Evolutionary conservation across 805 yeast species (phyloP).

Genomic region (Candida piceae): DNA sequence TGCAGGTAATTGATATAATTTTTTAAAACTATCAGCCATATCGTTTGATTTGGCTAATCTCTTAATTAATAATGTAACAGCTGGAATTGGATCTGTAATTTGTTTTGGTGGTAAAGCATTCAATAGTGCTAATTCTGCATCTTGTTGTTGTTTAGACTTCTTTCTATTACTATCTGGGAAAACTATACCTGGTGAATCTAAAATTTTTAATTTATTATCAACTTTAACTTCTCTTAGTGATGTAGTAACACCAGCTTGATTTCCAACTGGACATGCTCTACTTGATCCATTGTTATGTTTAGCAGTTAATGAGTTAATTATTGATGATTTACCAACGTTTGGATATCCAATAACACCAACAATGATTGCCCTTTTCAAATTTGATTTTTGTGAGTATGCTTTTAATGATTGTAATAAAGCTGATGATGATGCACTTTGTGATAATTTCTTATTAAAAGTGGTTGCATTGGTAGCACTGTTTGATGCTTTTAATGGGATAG

Average conservation of each 20-base stretch:
- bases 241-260: slow-evolving; percentile 96
- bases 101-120: slow-evolving; percentile 88
- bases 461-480: slow-evolving; percentile 65
- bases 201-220: slow-evolving; percentile 79
- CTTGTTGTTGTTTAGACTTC: slow-evolving; percentile 51
- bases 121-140: slow-evolving; percentile 82
- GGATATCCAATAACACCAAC: slow-evolving; percentile 98
- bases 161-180: slow-evolving; percentile 59
- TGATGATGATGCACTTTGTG: slow-evolving; percentile 66
- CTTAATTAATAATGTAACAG: slow-evolving; percentile 71
- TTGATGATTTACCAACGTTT: slow-evolving; percentile 93
- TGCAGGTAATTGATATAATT: slow-evolving; percentile 75
- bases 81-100: slow-evolving; percentile 78
- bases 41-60: slow-evolving; percentile 67
- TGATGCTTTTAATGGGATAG: slow-evolving; percentile 82
- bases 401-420: slow-evolving; percentile 77
- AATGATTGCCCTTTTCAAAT: slow-evolving; percentile 80
- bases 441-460: slow-evolving; percentile 68
- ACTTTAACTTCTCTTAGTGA: slow-evolving; percentile 86
- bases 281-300: slow-evolving; percentile 70
- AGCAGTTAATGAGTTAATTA: slow-evolving; percentile 81
- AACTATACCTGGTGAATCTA: slow-evolving; percentile 97
- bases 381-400: slow-evolving; percentile 76
- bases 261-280: slow-evolving; percentile 92
- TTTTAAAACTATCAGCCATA: slow-evolving; percentile 72